A percentile compares a stretch with the other conserved stretches of the same genome.
These are phyloP conservation scores for Kodamaea neixiangensis DNA, from an alignment of 805 yeast species.

Conservation along the genomic window DNA sequence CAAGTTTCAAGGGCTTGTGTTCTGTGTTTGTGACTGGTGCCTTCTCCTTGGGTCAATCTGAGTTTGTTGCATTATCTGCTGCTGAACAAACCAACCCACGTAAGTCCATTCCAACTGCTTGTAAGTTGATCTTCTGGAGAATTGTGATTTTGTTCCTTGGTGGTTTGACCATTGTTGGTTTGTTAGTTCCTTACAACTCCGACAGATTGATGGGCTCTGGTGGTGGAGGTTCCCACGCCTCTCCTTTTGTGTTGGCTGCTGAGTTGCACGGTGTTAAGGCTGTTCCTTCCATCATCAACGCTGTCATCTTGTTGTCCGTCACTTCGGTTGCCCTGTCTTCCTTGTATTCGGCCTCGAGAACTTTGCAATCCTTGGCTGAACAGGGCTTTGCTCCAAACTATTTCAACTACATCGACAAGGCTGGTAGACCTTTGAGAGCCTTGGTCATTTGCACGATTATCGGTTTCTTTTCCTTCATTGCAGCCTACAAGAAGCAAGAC, in stretches of 20 bases:
- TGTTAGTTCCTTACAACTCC: constrained; percentile 28
- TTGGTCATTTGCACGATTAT: constrained; percentile 34
- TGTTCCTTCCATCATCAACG: constrained; percentile 43
- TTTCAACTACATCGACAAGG: constrained; percentile 42
- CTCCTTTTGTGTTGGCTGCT: constrained; percentile 46
- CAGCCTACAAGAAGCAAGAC: constrained; percentile 41
- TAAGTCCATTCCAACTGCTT: constrained; percentile 40
- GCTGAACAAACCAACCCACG: constrained; percentile 43
- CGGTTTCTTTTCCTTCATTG: constrained; percentile 42
- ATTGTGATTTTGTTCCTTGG: constrained; percentile 41
- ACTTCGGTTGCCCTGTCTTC: constrained; percentile 46
- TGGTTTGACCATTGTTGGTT: constrained; percentile 35
- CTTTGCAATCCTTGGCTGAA: constrained; percentile 43
- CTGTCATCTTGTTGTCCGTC: constrained; percentile 42
- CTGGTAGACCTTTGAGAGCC: constrained; percentile 44
- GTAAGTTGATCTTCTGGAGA: constrained; percentile 43
- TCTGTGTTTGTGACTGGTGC: constrained; percentile 42
- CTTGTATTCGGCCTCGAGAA: constrained; percentile 44
- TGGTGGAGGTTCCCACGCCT: constrained; percentile 36
- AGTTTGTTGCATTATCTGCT: constrained; percentile 40
- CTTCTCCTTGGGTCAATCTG: constrained; percentile 43
- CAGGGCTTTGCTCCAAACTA: constrained; percentile 43
- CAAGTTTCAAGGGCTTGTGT: constrained; percentile 42
- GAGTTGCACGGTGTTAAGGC: constrained; percentile 40
- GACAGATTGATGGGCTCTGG: constrained; percentile 27